Percentiles rank a stretch among this genome's conserved stretches.
Evolutionary conservation across 352 stramenopile species (phyloP).

Genomic region (Phytopythium litorale): DNA sequence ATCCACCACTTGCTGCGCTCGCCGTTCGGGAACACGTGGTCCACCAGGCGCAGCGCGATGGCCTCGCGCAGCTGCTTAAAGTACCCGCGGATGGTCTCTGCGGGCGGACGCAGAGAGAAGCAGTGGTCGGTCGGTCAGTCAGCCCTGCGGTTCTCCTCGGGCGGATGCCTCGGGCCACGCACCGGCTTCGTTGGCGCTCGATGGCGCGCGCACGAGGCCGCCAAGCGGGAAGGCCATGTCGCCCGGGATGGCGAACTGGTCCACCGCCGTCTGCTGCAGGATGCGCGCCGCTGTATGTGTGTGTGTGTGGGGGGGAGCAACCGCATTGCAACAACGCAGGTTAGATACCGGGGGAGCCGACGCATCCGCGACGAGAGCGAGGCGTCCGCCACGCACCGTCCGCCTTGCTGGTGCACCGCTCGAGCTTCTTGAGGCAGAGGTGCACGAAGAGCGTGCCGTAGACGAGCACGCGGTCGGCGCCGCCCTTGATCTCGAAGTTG

Average conservation of each 20-base stretch:
- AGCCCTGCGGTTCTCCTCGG: too few species aligned
- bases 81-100: conserved; percentile 84
- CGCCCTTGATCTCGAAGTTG: conserved; percentile 92
- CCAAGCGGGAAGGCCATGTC: conserved; percentile 83
- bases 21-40: conserved; percentile 82
- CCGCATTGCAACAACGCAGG: too few species aligned
- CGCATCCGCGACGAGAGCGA: too few species aligned
- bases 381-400: conserved; percentile 36
- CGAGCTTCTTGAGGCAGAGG: conserved; percentile 89
- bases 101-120: background rate
- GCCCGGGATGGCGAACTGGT: conserved; percentile 85
- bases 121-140: too few species aligned
- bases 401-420: conserved; percentile 72
- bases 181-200: conserved; percentile 77
- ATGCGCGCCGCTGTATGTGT: conserved; percentile 47
- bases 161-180: background rate
- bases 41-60: conserved; percentile 73
- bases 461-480: conserved; percentile 90
- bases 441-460: conserved; percentile 94
- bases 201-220: conserved; percentile 68
- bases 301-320: too few species aligned
- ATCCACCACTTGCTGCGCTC: conserved; percentile 94
- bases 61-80: conserved; percentile 90
- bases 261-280: conserved; percentile 77
- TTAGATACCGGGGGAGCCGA: background rate